A percentile compares a stretch with the other conserved stretches of the same genome.
Conservation (phyloP, 2,329 filamentous ascomycete genomes). For the Fusarium luffae region DNA sequence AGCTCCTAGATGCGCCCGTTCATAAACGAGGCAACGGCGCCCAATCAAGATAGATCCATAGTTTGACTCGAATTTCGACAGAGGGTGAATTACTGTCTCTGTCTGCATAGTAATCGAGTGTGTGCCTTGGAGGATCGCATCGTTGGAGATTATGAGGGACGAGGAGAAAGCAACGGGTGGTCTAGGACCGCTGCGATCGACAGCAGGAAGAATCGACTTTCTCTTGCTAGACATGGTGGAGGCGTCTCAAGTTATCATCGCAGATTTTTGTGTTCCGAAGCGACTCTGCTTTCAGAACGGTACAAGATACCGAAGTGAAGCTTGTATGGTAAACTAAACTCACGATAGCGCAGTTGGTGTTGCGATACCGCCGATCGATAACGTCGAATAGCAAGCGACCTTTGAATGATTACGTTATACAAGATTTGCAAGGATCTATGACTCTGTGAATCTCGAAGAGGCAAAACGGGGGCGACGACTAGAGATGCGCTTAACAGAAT, state of each 20-base stretch:
- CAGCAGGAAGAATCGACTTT: slow-evolving; percentile 66
- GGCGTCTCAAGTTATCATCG: slow-evolving; percentile 15
- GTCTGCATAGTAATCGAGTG: slow-evolving; percentile 82
- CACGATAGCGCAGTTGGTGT: slow-evolving; percentile 21
- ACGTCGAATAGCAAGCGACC: slow-evolving; percentile 29
- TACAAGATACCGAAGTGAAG: slow-evolving; percentile 13
- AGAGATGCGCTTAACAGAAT: slow-evolving; percentile 27
- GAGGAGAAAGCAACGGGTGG: slow-evolving; percentile 72
- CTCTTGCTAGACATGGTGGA: slow-evolving; percentile 60
- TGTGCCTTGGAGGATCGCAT: slow-evolving; percentile 73
- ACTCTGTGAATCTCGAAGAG: slow-evolving; percentile 37
- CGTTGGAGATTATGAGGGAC: slow-evolving; percentile 70
- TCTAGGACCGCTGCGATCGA: slow-evolving; percentile 65
- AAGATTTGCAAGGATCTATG: slow-evolving; percentile 37
- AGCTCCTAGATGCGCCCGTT: slow-evolving; percentile 69
- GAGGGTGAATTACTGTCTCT: slow-evolving; percentile 87
- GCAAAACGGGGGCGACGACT: slow-evolving; percentile 16
- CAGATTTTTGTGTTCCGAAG: background rate
- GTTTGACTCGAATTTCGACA: slow-evolving; percentile 80
- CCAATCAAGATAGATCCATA: slow-evolving; percentile 84
- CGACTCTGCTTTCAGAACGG: slow-evolving; percentile 10
- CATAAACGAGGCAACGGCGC: slow-evolving; percentile 83
- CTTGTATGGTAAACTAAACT: slow-evolving; percentile 1
- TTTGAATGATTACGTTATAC: slow-evolving; percentile 32
- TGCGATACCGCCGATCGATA: slow-evolving; percentile 25